Evolutionary conservation across 768 basidiomycete species (phyloP).

Genomic region (Pleurotus platypus): DNA sequence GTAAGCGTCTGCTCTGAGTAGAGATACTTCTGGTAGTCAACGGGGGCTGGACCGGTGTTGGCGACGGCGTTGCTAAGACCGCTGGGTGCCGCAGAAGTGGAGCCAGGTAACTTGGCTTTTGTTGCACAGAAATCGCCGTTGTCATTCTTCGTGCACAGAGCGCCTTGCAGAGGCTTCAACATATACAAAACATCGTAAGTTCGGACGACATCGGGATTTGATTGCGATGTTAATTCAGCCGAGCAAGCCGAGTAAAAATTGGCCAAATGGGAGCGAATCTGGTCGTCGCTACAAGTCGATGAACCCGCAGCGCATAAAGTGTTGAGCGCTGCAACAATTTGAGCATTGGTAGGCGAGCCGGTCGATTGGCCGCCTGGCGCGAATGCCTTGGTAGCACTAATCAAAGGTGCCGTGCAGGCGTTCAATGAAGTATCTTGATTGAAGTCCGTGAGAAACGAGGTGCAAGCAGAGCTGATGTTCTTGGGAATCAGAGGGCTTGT

Average conservation of each 20-base stretch:
- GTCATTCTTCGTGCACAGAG: constrained; percentile 78
- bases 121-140: constrained; percentile 64
- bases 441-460: constrained; percentile 54
- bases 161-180: constrained; percentile 57
- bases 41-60: not conserved
- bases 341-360: constrained; percentile 32
- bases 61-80: constrained; percentile 2
- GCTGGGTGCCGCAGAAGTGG: not conserved
- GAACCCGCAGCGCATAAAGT: constrained; percentile 49
- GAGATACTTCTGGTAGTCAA: constrained; percentile 4
- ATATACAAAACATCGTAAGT: constrained; percentile 82
- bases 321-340: constrained; percentile 49
- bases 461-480: constrained; percentile 53
- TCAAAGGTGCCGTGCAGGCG: constrained; percentile 61
- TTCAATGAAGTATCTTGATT: constrained; percentile 56
- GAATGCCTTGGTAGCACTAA: constrained; percentile 55
- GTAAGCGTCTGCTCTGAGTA: not conserved
- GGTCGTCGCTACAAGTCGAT: constrained; percentile 51
- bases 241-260: constrained; percentile 71
- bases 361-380: constrained; percentile 41
- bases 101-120: constrained; percentile 14
- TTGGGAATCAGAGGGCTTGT: constrained; percentile 62
- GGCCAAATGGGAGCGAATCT: constrained; percentile 59
- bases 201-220: constrained; percentile 46
- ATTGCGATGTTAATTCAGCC: constrained; percentile 57